Conservation (phyloP, 495 filamentous ascomycete species). For the Trichoderma gamsii region DNA sequence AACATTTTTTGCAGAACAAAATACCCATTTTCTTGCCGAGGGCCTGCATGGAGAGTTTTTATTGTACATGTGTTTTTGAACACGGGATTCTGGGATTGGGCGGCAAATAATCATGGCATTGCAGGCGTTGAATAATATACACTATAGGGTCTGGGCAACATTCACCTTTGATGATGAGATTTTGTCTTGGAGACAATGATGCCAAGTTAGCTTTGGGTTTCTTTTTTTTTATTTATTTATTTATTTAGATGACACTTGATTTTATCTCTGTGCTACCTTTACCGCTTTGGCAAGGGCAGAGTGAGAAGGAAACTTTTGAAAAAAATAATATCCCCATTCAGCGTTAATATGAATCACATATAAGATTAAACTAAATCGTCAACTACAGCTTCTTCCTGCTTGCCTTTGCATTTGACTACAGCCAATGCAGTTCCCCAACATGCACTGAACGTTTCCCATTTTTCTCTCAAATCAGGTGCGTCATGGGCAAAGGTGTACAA, state of each 20-base stretch:
- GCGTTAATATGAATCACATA: too few species aligned
- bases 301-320: not conserved
- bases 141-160: conserved; percentile 2
- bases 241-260: not conserved
- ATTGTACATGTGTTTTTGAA: conserved; percentile 13
- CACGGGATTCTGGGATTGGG: conserved; percentile 5
- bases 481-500: not conserved
- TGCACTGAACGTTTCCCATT: too few species aligned
- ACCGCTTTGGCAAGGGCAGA: not conserved
- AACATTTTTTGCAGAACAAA: not conserved
- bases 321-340: not conserved
- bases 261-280: not conserved
- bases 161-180: not conserved
- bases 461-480: too few species aligned
- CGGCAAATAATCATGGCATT: conserved; percentile 7
- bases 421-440: too few species aligned
- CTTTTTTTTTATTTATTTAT: too few species aligned
- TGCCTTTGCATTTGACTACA: too few species aligned
- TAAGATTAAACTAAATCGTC: too few species aligned
- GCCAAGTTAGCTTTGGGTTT: not conserved
- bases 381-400: too few species aligned
- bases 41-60: conserved; percentile 10
- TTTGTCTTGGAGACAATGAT: conserved; percentile 1
- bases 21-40: conserved; percentile 9
- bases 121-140: conserved; percentile 11